Evolutionary conservation across 208 protist genomes (phyloP).

Genomic region (Leishmania gerbilli): DNA sequence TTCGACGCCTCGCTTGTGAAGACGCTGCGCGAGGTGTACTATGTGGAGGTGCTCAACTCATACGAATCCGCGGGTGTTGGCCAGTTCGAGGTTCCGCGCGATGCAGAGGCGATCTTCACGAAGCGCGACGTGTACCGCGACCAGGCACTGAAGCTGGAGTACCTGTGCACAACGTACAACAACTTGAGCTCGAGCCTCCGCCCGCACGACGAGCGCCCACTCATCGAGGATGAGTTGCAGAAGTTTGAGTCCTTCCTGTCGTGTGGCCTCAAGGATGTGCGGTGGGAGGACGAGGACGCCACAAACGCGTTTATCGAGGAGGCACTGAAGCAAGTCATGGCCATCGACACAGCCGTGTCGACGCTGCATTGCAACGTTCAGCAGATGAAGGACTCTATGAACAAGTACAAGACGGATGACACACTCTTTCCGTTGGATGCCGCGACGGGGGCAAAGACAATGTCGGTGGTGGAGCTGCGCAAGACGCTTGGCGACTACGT

Average conservation of each 20-base stretch:
- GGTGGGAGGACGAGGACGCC: constrained; percentile 90
- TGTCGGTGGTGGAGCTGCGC: constrained; percentile 88
- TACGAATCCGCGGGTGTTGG: constrained; percentile 57
- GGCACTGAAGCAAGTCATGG: constrained; percentile 79
- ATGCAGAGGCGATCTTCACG: constrained; percentile 88
- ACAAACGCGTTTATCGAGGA: constrained; percentile 93
- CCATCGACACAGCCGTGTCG: constrained; percentile 83
- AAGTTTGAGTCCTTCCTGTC: constrained; percentile 85
- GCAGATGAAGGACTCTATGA: constrained; percentile 78
- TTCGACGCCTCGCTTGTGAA: constrained; percentile 96
- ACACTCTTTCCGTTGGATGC: constrained; percentile 87
- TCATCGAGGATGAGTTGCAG: constrained; percentile 90
- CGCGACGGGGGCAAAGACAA: constrained; percentile 84
- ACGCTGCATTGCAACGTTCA: constrained; percentile 92
- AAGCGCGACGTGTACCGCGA: constrained; percentile 91
- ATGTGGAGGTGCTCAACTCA: constrained; percentile 94
- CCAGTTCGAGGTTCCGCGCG: constrained; percentile 81
- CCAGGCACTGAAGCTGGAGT: constrained; percentile 93
- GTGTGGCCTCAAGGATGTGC: constrained; percentile 70
- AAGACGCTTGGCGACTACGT: constrained; percentile 86
- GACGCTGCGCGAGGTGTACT: constrained; percentile 96
- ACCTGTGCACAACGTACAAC: constrained; percentile 95
- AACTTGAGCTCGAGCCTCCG: constrained; percentile 88
- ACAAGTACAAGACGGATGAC: constrained; percentile 77
- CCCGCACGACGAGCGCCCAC: constrained; percentile 90